Conservation (phyloP, 768 basidiomycete genomes). For the Albatrellus ellisii region DNA sequence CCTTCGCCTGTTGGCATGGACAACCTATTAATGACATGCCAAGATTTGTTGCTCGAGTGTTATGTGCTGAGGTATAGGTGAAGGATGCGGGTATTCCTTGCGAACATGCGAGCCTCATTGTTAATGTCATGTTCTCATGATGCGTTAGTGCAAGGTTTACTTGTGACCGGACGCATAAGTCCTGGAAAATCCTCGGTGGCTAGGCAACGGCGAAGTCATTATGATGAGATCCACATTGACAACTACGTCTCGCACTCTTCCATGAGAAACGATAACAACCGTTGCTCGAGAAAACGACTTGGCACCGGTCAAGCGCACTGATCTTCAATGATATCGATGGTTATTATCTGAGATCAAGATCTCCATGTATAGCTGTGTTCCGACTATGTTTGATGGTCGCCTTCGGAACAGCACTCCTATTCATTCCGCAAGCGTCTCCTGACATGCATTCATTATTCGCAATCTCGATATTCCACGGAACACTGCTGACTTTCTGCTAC, state of each 20-base stretch:
- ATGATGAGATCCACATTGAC: conserved; percentile 50
- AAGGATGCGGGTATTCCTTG: conserved; percentile 33
- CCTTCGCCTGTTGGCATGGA: conserved; percentile 54
- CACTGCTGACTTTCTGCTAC: conserved; percentile 15
- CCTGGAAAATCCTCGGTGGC: conserved; percentile 77
- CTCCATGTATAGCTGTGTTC: neutral
- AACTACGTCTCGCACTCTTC: conserved; percentile 60
- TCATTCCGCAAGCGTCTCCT: conserved; percentile 74
- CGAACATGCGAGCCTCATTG: neutral
- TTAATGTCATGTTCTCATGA: neutral
- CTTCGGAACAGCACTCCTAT: conserved; percentile 52
- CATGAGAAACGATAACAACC: conserved; percentile 48
- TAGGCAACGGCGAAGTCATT: conserved; percentile 44
- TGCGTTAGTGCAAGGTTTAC: conserved; percentile 45
- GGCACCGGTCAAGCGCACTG: conserved; percentile 68
- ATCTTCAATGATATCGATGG: conserved; percentile 85
- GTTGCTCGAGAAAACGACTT: conserved; percentile 64
- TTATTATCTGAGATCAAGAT: conserved; percentile 36
- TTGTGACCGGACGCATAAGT: conserved; percentile 68
- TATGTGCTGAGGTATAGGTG: conserved; percentile 38
- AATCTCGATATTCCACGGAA: conserved; percentile 39
- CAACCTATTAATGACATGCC: conserved; percentile 41
- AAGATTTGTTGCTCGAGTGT: conserved; percentile 37
- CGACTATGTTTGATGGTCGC: neutral
- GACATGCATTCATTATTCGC: conserved; percentile 58